These are phyloP conservation scores for Mycena polygramma DNA, from an alignment of 768 basidiomycete genomes.

Conservation along the genomic window DNA sequence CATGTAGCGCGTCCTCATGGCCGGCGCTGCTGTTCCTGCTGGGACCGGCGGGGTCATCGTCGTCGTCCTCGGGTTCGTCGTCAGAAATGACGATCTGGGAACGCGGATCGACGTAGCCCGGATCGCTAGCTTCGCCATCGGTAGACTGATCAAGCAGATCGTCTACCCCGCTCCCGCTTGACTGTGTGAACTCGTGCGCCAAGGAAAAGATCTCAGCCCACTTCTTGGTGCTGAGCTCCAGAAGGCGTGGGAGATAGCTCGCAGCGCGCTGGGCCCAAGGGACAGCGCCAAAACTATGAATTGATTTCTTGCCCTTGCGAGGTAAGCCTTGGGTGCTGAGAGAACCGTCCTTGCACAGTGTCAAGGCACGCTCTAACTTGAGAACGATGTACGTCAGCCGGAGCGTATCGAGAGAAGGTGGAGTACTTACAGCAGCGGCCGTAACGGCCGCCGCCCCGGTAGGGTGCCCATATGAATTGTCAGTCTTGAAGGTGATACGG, in stretches of 20 bases:
- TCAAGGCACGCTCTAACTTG: slow-evolving; percentile 17
- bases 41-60: no score
- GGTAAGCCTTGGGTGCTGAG: background rate
- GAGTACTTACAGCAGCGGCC: slow-evolving; percentile 9
- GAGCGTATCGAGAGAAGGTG: background rate
- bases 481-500: background rate
- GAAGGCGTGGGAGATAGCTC: background rate
- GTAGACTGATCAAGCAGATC: background rate
- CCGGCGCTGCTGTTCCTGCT: no score
- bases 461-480: slow-evolving; percentile 12
- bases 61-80: background rate
- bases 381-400: background rate
- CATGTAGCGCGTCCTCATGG: no score
- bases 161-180: background rate
- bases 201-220: slow-evolving; percentile 6
- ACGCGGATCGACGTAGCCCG: slow-evolving; percentile 5
- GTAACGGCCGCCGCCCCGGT: background rate
- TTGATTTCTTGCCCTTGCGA: background rate
- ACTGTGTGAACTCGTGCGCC: background rate
- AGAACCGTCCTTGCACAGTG: background rate
- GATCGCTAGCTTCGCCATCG: background rate
- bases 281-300: background rate
- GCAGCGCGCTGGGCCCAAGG: slow-evolving; percentile 17
- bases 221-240: slow-evolving; percentile 1
- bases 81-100: slow-evolving; percentile 2